phyloP scores from a whole-genome alignment of 2,329 filamentous ascomycete genomes.

The Penicillium sp. region DNA sequence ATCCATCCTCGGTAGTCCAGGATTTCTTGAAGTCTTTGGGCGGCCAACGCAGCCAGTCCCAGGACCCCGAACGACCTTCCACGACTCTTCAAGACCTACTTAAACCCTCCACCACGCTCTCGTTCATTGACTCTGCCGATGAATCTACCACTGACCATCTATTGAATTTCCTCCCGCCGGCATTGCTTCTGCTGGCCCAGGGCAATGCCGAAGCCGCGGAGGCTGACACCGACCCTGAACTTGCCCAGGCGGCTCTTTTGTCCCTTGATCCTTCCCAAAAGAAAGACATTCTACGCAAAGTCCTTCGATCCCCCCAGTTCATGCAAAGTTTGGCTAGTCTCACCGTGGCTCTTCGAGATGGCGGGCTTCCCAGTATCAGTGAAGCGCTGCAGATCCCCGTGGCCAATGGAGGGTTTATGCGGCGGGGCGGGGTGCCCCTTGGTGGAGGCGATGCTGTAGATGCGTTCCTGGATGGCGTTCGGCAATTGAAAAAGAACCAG shows the following conservation, averaged over 20 bases:
- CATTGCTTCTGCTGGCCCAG: constrained; percentile 69
- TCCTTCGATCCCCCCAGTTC: constrained; percentile 85
- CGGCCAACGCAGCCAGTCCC: constrained; percentile 38
- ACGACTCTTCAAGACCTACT: constrained; percentile 84
- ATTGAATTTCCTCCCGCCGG: constrained; percentile 69
- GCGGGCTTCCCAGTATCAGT: constrained; percentile 81
- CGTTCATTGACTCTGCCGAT: constrained; percentile 65
- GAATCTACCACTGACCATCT: constrained; percentile 63
- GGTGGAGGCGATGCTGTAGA: constrained; percentile 85
- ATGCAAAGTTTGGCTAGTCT: constrained; percentile 77
- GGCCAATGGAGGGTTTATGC: constrained; percentile 75
- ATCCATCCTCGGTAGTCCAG: constrained; percentile 73
- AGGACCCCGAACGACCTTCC: constrained; percentile 58
- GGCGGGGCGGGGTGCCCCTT: constrained; percentile 71
- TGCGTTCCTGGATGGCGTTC: constrained; percentile 85
- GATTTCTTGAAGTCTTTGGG: constrained; percentile 82
- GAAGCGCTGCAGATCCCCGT: constrained; percentile 78
- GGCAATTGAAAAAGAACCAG: constrained; percentile 63
- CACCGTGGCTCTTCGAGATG: constrained; percentile 81
- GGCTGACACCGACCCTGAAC: constrained; percentile 62
- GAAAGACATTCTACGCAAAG: constrained; percentile 69
- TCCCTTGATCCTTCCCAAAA: constrained; percentile 71
- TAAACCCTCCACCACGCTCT: constrained; percentile 67
- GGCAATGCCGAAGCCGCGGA: constrained; percentile 56
- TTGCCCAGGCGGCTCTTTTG: constrained; percentile 65